These are phyloP conservation scores for Fusarium chlamydosporum DNA, from an alignment of 2,329 filamentous ascomycete species.

Conservation along the genomic window DNA sequence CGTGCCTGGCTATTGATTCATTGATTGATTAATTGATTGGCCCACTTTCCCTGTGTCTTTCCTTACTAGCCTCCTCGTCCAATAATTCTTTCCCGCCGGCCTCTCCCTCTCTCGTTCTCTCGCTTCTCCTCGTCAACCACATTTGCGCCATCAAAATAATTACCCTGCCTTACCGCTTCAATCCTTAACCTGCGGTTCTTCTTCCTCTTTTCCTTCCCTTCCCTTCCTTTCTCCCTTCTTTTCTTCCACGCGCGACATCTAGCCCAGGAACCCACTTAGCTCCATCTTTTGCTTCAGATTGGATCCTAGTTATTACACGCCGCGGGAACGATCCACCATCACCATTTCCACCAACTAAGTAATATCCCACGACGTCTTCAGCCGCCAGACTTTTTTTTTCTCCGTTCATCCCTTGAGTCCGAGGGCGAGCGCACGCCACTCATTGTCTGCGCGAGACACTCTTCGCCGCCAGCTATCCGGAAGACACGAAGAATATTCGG, in stretches of 20 bases:
- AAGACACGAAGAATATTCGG: conserved; percentile 2
- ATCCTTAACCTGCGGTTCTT: conserved; percentile 12
- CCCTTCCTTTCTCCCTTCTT: conserved; percentile 12
- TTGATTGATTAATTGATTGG: conserved; percentile 27
- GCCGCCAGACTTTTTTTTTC: not conserved
- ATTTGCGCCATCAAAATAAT: conserved; percentile 29
- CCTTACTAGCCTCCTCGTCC: conserved; percentile 25
- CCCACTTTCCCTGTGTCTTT: conserved; percentile 19
- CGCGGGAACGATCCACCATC: conserved; percentile 32
- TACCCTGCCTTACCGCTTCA: conserved; percentile 1
- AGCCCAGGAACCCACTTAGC: conserved; percentile 21
- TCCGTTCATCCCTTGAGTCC: conserved; percentile 20
- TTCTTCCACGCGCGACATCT: conserved; percentile 7
- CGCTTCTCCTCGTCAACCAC: conserved; percentile 37
- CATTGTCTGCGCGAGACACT: conserved; percentile 30
- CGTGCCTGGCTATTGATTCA: not conserved
- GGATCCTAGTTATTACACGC: conserved; percentile 27
- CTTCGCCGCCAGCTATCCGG: not conserved
- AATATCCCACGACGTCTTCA: conserved; percentile 26
- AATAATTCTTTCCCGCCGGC: conserved; percentile 12
- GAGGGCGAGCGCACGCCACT: conserved; percentile 19
- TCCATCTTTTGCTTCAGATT: conserved; percentile 6
- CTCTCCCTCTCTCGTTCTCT: conserved; percentile 10
- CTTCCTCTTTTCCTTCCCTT: not conserved
- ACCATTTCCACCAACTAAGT: conserved; percentile 33